Evolutionary conservation across 2,329 filamentous ascomycete species (phyloP), one percentile per base, ranked within the genome.

Genomic region (Mycosphaerella sp.): DNA sequence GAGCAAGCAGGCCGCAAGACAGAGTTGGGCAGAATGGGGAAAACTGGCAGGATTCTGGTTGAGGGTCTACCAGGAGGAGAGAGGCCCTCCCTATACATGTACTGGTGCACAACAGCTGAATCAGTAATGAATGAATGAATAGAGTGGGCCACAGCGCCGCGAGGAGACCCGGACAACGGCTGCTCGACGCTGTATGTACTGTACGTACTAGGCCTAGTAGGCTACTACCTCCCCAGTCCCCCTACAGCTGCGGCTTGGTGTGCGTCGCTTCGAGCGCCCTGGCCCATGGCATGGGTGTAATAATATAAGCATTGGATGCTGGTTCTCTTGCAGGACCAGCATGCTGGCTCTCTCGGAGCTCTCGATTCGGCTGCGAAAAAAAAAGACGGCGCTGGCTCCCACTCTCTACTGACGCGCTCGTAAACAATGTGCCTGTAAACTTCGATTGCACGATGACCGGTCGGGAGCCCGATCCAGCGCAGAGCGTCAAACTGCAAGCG

Each of bases 181-280:
- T 53, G 52, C 38, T 48, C 32, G 48, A 26, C 26, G 26, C 26
- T 26, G 26, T 6, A 4, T 26, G 14, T 17, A 17, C 14, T 17
- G 14, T 17, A 17, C 14, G 14, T 17, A 17, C 14, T 17, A 17
- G 14, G 14, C 14, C 14, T 17, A 17, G 14, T 17, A 17, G 14
- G 14, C 14, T 17, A 17, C 14, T 17, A 17, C 14, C 14, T 17
- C 14, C 14, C 14, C 14, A 17, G 26, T 4, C 26, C 54, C 57
- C 54, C 60, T 56, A 60, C 60, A 59, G 38, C 58, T 56, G 58
- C 51, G 53, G 45, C 40, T 42, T 51, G 52, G 52, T 54, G 48
- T 26, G 48, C 41, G 44, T 48, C 38, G 52, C 42, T 51, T 55
- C 43, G 38, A 42, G 54, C 54, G 55, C 34, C 55, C 14, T 17